Conservation (phyloP, 169 alveolate genomes). For the Theileria orientalis region DNA sequence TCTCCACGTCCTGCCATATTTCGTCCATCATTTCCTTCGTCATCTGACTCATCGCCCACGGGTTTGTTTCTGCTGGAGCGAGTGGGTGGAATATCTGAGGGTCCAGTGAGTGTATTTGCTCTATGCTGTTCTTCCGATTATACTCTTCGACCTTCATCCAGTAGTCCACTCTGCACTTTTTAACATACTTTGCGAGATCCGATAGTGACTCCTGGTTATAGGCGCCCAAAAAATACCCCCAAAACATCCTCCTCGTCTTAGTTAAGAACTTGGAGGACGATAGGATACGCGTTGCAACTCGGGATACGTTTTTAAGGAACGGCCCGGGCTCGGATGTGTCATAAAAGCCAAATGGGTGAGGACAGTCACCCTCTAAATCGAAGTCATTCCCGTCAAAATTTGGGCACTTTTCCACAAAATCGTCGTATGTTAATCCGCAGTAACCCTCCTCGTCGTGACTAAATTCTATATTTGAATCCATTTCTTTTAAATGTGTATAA, state of each 20-base stretch:
- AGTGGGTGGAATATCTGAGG: conserved; percentile 77
- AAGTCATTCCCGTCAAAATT: not conserved
- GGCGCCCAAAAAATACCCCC: conserved; percentile 53
- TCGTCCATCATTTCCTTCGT: conserved; percentile 66
- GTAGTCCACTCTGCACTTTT: conserved; percentile 11
- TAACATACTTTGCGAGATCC: not conserved
- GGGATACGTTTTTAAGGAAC: conserved; percentile 11
- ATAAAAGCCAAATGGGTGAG: not conserved
- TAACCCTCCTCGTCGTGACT: conserved; percentile 62
- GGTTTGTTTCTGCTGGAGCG: conserved; percentile 73
- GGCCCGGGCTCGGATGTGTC: not conserved
- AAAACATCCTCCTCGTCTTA: conserved; percentile 45
- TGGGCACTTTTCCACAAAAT: conserved; percentile 22
- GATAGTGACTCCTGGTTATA: conserved; percentile 5
- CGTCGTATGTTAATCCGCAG: conserved; percentile 41
- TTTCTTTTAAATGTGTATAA: not conserved
- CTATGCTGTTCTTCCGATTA: conserved; percentile 15
- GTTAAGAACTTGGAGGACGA: not conserved
- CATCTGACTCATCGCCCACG: conserved; percentile 72
- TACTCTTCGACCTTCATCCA: conserved; percentile 26
- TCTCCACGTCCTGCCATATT: conserved; percentile 74
- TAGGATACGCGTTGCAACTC: conserved; percentile 18
- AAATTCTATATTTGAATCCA: conserved; percentile 15
- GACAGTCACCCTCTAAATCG: not conserved
- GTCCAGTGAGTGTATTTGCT: conserved; percentile 59